Percentiles rank a stretch among this genome's conserved stretches.
phyloP scores from a whole-genome alignment of 164 flowering plant genomes.

The Tetrastigma voinierianum region DNA sequence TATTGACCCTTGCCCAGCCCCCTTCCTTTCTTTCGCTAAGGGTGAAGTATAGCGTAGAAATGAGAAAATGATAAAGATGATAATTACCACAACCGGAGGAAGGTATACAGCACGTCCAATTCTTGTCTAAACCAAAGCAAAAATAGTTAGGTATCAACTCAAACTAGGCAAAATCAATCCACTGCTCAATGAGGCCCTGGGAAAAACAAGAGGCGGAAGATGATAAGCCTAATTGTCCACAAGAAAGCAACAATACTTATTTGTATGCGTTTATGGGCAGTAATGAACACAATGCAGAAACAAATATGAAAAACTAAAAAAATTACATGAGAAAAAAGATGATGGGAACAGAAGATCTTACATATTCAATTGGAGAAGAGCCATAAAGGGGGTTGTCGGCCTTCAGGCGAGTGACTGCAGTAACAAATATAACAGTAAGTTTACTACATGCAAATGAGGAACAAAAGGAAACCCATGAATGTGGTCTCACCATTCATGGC shows the following conservation, averaged over 20 bases:
- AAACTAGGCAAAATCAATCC: slow-evolving; percentile 77
- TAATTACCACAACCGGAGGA: slow-evolving; percentile 45
- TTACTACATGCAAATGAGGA: neutral
- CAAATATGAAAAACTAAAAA: neutral
- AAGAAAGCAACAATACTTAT: neutral
- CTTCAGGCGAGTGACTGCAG: slow-evolving; percentile 69
- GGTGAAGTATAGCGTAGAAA: neutral
- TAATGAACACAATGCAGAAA: neutral
- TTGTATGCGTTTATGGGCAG: neutral
- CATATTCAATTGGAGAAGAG: slow-evolving; percentile 68
- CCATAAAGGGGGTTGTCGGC: slow-evolving; percentile 62
- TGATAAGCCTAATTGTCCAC: neutral
- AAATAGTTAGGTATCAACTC: slow-evolving; percentile 69
- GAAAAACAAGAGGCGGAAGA: neutral
- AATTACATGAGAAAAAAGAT: too few species aligned
- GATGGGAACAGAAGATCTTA: slow-evolving; percentile 23
- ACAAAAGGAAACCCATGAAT: neutral
- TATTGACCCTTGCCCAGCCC: too few species aligned
- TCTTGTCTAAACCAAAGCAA: slow-evolving; percentile 50
- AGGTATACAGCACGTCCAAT: slow-evolving; percentile 38
- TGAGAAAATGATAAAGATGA: neutral
- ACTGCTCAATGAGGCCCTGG: slow-evolving; percentile 75
- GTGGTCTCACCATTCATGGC: slow-evolving; percentile 63
- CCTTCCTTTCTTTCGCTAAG: too few species aligned
- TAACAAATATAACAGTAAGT: neutral